Conservation (phyloP, 805 yeast species). For the Yarrowia alimentaria region DNA sequence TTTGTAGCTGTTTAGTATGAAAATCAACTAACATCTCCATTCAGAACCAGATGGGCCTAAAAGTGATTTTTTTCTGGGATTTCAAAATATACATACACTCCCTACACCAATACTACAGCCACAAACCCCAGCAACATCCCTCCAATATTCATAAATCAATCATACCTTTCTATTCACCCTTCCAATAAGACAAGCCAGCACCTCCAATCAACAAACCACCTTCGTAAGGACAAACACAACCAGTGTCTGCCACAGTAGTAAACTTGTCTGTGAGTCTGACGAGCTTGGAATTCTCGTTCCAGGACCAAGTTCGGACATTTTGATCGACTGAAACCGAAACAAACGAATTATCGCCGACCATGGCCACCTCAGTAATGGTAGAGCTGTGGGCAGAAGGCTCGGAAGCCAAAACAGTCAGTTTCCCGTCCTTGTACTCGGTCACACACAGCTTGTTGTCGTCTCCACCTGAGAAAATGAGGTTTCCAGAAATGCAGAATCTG, state of each 20-base stretch:
- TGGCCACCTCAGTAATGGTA: slow-evolving; percentile 67
- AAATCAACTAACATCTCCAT: too few species aligned
- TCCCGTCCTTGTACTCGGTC: slow-evolving; percentile 41
- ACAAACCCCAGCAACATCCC: too few species aligned
- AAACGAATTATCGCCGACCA: slow-evolving; percentile 36
- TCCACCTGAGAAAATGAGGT: slow-evolving; percentile 70
- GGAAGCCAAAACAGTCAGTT: slow-evolving; percentile 35
- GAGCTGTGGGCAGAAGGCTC: slow-evolving; percentile 73
- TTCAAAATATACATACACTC: too few species aligned
- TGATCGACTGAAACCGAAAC: slow-evolving; percentile 84
- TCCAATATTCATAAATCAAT: too few species aligned
- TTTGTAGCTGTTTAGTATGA: too few species aligned
- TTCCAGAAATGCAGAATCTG: slow-evolving; percentile 46
- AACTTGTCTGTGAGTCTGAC: slow-evolving; percentile 50
- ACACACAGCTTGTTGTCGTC: slow-evolving; percentile 78
- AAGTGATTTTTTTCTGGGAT: too few species aligned
- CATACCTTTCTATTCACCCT: not conserved
- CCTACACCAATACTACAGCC: too few species aligned
- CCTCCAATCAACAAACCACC: slow-evolving; percentile 62
- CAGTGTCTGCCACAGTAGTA: slow-evolving; percentile 90
- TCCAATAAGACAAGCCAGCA: slow-evolving; percentile 64
- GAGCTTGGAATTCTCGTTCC: slow-evolving; percentile 37
- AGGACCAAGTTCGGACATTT: slow-evolving; percentile 63
- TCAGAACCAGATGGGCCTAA: too few species aligned
- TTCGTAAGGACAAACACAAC: slow-evolving; percentile 47